Conservation (phyloP, 805 yeast species). For the Saccharomycopsis microspora region DNA sequence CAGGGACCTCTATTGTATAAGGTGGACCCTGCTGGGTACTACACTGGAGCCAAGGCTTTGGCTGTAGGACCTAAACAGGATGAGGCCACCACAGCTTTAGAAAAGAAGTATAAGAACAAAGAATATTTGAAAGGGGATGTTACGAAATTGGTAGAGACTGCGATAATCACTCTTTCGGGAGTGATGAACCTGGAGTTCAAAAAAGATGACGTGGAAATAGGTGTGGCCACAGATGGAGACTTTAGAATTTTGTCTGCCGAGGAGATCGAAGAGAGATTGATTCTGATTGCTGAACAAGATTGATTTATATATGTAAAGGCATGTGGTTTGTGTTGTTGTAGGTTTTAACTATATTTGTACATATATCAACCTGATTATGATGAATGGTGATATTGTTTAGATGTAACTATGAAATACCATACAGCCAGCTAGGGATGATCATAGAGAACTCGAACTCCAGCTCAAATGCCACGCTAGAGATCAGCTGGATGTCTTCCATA, state of each 20-base stretch:
- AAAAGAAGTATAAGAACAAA: conserved; percentile 76
- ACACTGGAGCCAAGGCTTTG: conserved; percentile 79
- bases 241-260: conserved; percentile 70
- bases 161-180: conserved; percentile 75
- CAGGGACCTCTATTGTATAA: conserved; percentile 82
- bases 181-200: conserved; percentile 89
- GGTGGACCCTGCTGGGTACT: conserved; percentile 97
- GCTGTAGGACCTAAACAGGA: conserved; percentile 97
- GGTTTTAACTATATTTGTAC: too few relatives aligned
- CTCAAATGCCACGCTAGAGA: too few relatives aligned
- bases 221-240: conserved; percentile 61
- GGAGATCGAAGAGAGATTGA: conserved; percentile 89
- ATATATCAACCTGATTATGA: too few relatives aligned
- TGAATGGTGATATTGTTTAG: too few relatives aligned
- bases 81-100: conserved; percentile 82
- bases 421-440: too few relatives aligned
- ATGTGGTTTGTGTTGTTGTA: too few relatives aligned
- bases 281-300: conserved; percentile 94
- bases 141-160: conserved; percentile 83
- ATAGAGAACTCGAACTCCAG: too few relatives aligned
- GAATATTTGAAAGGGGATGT: conserved; percentile 68
- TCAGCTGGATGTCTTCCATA: too few relatives aligned
- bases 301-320: conserved; percentile 22
- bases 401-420: too few relatives aligned
- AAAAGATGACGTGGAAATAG: conserved; percentile 87